A percentile compares a stretch with the other conserved stretches of the same genome.
These are phyloP conservation scores for Komagataea norvegica DNA, from an alignment of 1,139 yeast genomes.

Conservation along the genomic window DNA sequence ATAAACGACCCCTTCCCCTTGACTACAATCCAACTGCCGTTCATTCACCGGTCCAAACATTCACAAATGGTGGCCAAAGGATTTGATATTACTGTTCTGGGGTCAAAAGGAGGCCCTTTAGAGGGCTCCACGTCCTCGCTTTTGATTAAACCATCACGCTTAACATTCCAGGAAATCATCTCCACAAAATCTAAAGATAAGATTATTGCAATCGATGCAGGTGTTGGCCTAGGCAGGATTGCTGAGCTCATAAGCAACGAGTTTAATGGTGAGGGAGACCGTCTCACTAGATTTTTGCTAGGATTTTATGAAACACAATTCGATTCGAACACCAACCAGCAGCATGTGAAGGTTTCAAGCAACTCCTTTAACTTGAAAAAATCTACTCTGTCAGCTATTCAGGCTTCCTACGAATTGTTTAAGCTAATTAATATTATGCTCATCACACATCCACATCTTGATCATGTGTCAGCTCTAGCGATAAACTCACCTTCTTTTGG, in stretches of 20 bases:
- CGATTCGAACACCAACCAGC: not conserved
- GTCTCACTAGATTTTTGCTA: conserved; percentile 10
- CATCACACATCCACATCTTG: conserved; percentile 81
- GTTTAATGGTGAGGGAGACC: conserved; percentile 6
- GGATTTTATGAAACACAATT: conserved; percentile 26
- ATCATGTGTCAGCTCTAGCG: conserved; percentile 67
- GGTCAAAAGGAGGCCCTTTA: conserved; percentile 76
- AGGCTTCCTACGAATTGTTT: conserved; percentile 30
- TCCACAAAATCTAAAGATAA: conserved; percentile 21
- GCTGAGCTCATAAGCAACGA: conserved; percentile 41
- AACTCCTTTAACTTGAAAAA: not conserved
- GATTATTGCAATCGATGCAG: conserved; percentile 69
- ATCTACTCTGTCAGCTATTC: conserved; percentile 20
- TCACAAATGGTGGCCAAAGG: not conserved
- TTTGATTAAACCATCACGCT: conserved; percentile 51
- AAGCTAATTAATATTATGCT: conserved; percentile 40
- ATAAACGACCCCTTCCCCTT: not conserved
- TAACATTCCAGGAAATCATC: conserved; percentile 37
- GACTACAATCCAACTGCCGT: too few species aligned
- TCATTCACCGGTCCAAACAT: not conserved
- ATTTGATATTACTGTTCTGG: conserved; percentile 57
- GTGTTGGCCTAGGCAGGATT: conserved; percentile 61
- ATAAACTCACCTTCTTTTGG: conserved; percentile 64
- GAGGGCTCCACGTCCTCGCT: conserved; percentile 65
- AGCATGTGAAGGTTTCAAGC: not conserved